Conservation (phyloP, 352 stramenopile species). For the Phytophthora multivora region DNA sequence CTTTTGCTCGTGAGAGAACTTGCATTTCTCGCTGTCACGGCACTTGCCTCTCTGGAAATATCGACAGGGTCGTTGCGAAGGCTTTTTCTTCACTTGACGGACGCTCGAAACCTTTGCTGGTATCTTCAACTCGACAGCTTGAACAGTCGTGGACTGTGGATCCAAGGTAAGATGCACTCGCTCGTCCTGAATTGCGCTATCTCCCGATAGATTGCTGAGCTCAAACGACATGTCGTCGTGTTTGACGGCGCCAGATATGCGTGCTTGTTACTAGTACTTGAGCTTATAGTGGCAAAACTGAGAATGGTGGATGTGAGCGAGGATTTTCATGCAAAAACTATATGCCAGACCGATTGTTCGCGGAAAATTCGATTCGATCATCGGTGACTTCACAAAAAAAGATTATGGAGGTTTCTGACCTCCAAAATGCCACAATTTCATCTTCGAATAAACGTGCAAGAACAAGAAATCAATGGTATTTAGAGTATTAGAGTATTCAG, state of each 20-base stretch:
- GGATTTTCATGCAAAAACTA: not conserved
- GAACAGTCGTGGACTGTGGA: conserved; percentile 18
- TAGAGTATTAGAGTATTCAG: not conserved
- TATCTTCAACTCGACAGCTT: not conserved
- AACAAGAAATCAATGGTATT: not conserved
- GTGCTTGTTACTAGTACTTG: conserved; percentile 8
- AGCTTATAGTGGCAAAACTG: not conserved
- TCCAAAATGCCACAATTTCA: too few relatives aligned
- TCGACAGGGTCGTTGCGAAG: conserved; percentile 33
- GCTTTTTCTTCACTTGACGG: conserved; percentile 9
- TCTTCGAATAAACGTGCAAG: not conserved
- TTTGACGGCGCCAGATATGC: conserved; percentile 8
- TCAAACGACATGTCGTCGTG: conserved; percentile 57
- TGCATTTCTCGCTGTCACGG: conserved; percentile 50
- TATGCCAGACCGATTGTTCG: conserved; percentile 12
- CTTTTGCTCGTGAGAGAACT: conserved; percentile 43
- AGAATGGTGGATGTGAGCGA: not conserved
- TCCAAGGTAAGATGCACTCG: conserved; percentile 48
- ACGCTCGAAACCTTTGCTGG: not conserved
- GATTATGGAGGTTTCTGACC: not conserved
- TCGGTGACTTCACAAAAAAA: not conserved
- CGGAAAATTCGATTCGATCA: conserved; percentile 18
- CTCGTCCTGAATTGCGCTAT: conserved; percentile 22
- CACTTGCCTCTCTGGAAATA: conserved; percentile 59
- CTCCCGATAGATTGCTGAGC: conserved; percentile 41